A percentile compares a stretch with the other conserved stretches of the same genome.
Evolutionary conservation across 148 eudicot species (phyloP).

Genomic region (Rhododendron mucronatum): DNA sequence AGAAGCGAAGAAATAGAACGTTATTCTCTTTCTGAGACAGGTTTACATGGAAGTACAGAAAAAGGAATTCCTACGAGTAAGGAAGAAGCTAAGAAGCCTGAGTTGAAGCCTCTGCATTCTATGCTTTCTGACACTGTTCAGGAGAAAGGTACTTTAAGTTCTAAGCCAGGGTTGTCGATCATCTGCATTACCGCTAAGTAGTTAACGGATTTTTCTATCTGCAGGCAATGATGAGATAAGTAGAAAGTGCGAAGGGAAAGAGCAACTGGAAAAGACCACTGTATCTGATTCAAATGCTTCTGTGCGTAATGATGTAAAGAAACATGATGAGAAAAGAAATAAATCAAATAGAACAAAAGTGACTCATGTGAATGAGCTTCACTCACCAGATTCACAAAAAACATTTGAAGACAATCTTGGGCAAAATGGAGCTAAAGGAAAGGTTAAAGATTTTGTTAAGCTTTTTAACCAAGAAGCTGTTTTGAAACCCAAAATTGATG

Average conservation of each 20-base stretch:
- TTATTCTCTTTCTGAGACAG: constrained; percentile 4
- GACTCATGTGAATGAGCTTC: constrained; percentile 27
- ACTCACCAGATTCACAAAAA: constrained; percentile 13
- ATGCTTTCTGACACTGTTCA: constrained; percentile 11
- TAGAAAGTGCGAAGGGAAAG: constrained; percentile 22
- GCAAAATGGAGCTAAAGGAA: constrained; percentile 36
- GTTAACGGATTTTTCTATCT: background rate
- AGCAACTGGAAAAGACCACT: constrained; percentile 19
- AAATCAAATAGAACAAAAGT: constrained; percentile 19
- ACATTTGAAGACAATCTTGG: constrained; percentile 15
- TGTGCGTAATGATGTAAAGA: constrained; percentile 12
- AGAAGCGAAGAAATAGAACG: constrained; percentile 15
- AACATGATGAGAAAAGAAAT: constrained; percentile 21
- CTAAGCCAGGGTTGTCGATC: background rate
- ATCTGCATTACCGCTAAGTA: background rate
- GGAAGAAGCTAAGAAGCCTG: constrained; percentile 13
- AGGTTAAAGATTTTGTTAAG: constrained; percentile 72
- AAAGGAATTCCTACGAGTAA: constrained; percentile 9
- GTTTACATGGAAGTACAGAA: background rate
- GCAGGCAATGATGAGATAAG: constrained; percentile 28
- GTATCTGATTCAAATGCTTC: constrained; percentile 15
- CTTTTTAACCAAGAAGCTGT: constrained; percentile 55
- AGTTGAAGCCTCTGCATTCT: constrained; percentile 20
- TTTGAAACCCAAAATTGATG: constrained; percentile 23
- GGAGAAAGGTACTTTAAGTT: constrained; percentile 28